Base-by-base conservation (phyloP, 1,284 basidiomycete species). In the Neolentinus lepideus region DNA sequence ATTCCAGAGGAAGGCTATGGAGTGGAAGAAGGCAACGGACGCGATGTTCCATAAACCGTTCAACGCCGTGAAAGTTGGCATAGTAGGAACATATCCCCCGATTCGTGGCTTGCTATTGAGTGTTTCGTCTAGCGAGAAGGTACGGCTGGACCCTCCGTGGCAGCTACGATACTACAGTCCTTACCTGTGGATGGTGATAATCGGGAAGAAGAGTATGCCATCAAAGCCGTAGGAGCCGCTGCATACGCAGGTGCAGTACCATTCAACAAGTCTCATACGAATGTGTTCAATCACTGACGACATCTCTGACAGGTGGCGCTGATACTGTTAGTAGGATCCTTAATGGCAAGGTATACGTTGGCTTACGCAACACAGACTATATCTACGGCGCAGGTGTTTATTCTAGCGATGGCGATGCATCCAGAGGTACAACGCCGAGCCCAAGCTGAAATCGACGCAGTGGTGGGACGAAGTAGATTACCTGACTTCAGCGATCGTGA, bases 401-500 rank as follows among this genome's bases (percentile, higher is more conserved):
- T 71, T 16, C 57, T 71, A 24, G 69, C 67, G 12, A 74, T 76
- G 69, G 59, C 67, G 2, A 47, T 59, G 11, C 64, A 69, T 47
- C 74, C 74, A 0, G 68, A 70, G 14, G 68, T 68, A 3, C 63
- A 72, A 38, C 60, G 59, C 29, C 67, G 67, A 50, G 68, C 71
- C 1, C 75, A 75, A 55, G 62, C 58, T 4, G 74, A 76, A 54
- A 60, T 77, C 12, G 74, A 77, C 50, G 35, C 56, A 2, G 67
- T 75, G 8, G 58, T 73, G 14, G 66, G 64, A 3, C 52, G 58
- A 0, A 65, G 65, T 1, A 64, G 66, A 26, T 63, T 76, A 1
- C 74, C 73, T 3, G 64, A 64, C 2, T 72, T 72, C 29, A 62
- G 63, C 2, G 72, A 75, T 36, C 56, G 66, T 29, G 63, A 66